phyloP scores from a whole-genome alignment of 768 basidiomycete genomes.

The Mycena galopus region DNA sequence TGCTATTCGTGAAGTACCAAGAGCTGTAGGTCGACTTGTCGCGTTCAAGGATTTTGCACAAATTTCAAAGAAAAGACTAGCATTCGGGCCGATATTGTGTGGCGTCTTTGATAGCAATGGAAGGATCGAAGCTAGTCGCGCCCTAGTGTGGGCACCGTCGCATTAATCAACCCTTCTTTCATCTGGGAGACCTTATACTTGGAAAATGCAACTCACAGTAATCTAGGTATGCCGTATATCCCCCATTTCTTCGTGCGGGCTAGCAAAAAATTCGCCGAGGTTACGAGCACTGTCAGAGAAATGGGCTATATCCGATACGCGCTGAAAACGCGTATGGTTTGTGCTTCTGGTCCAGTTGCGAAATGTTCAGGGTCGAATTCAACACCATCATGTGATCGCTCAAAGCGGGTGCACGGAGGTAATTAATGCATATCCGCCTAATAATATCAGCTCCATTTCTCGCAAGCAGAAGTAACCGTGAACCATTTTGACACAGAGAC shows the following conservation, averaged over 20 bases:
- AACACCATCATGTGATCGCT: conserved; percentile 15
- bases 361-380: background rate
- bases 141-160: background rate
- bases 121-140: background rate
- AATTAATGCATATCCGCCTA: too few relatives aligned
- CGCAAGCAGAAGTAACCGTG: too few relatives aligned
- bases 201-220: background rate
- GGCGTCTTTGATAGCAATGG: conserved; percentile 29
- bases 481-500: too few relatives aligned
- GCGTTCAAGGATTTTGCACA: background rate
- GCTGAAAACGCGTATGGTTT: background rate
- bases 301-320: background rate
- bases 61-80: background rate
- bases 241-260: background rate
- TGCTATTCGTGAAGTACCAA: background rate
- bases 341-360: background rate
- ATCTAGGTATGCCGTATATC: background rate
- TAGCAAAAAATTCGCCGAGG: background rate
- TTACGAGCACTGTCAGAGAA: background rate
- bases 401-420: background rate
- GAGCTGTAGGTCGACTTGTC: background rate
- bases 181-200: background rate
- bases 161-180: background rate
- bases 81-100: background rate
- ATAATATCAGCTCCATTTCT: too few relatives aligned